Conservation (phyloP, 352 stramenopile genomes). For the Phytophthora brassicae region DNA sequence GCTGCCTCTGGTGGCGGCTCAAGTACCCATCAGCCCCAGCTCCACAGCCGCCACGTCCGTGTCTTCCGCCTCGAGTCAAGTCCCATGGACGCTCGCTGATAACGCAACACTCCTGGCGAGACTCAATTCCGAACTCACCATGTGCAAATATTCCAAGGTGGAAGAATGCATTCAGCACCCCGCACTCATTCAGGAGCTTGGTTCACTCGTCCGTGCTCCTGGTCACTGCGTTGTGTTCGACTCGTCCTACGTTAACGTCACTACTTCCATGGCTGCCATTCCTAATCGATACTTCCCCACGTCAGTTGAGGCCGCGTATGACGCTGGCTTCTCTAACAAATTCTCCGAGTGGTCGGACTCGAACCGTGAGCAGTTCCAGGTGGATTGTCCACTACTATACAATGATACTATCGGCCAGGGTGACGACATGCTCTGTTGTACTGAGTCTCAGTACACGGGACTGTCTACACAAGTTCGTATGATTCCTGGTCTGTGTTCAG, state of each 20-base stretch:
- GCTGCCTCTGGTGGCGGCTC: slow-evolving; percentile 18
- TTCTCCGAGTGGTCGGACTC: slow-evolving; percentile 59
- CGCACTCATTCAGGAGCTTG: slow-evolving; percentile 34
- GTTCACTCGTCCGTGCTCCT: slow-evolving; percentile 36
- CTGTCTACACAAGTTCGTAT: slow-evolving; percentile 59
- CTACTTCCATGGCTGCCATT: slow-evolving; percentile 27
- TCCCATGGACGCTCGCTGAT: slow-evolving; percentile 45
- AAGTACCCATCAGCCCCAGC: slow-evolving; percentile 4
- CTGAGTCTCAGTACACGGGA: slow-evolving; percentile 54
- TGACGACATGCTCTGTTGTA: slow-evolving; percentile 63
- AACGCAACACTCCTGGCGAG: slow-evolving; percentile 36
- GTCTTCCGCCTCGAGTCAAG: slow-evolving; percentile 27
- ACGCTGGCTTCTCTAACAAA: slow-evolving; percentile 52
- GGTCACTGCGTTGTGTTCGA: slow-evolving; percentile 58
- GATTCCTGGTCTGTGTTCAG: slow-evolving; percentile 56
- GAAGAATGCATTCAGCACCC: slow-evolving; percentile 51
- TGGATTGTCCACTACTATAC: slow-evolving; percentile 64
- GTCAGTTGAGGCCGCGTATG: slow-evolving; percentile 48
- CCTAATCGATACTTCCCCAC: slow-evolving; percentile 63
- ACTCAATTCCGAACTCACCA: slow-evolving; percentile 41
- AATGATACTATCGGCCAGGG: slow-evolving; percentile 49
- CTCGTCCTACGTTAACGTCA: slow-evolving; percentile 47
- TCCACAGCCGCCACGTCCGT: slow-evolving; percentile 12
- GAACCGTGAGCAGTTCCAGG: slow-evolving; percentile 60
- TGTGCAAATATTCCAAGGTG: slow-evolving; percentile 67